Conservation (phyloP, 768 basidiomycete species). For the Tylopilus sp. region DNA sequence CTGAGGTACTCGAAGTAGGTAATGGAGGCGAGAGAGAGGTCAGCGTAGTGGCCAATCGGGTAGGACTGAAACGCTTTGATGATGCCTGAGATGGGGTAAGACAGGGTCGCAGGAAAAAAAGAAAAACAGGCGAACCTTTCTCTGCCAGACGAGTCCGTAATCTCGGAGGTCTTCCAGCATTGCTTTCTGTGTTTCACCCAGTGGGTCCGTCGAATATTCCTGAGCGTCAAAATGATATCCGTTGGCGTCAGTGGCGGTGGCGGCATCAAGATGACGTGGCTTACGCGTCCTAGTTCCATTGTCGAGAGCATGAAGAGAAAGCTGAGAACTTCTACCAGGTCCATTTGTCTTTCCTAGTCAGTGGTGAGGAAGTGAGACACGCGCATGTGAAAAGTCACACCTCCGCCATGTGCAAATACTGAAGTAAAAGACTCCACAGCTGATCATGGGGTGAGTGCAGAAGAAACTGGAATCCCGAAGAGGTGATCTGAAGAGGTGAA, state of each 20-base stretch:
- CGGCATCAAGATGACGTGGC: slow-evolving; percentile 17
- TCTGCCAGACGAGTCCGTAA: slow-evolving; percentile 92
- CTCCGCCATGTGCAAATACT: slow-evolving; percentile 85
- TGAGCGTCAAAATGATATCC: slow-evolving; percentile 28
- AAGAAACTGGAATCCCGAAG: slow-evolving; percentile 93
- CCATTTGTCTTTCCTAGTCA: slow-evolving; percentile 78
- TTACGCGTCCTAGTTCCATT: slow-evolving; percentile 88
- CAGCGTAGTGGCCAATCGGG: slow-evolving; percentile 89
- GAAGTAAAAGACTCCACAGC: slow-evolving; percentile 89
- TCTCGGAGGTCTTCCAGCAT: slow-evolving; percentile 91
- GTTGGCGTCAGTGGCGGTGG: neutral
- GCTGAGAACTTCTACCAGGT: slow-evolving; percentile 87
- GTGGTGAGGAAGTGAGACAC: slow-evolving; percentile 11
- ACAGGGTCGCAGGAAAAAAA: slow-evolving; percentile 7
- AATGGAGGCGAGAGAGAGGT: slow-evolving; percentile 86
- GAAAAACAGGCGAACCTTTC: slow-evolving; percentile 51
- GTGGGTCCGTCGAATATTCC: slow-evolving; percentile 86
- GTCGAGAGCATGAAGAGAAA: slow-evolving; percentile 97
- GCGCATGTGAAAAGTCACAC: slow-evolving; percentile 36
- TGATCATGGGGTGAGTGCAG: slow-evolving; percentile 93
- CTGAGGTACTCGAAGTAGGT: slow-evolving; percentile 46
- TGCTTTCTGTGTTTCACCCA: slow-evolving; percentile 76
- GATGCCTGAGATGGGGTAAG: slow-evolving; percentile 45
- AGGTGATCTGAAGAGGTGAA: slow-evolving; percentile 76
- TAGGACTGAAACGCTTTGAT: slow-evolving; percentile 86